phyloP scores from a whole-genome alignment of 495 filamentous ascomycete species.

The Hypoxylon lenormandii region DNA sequence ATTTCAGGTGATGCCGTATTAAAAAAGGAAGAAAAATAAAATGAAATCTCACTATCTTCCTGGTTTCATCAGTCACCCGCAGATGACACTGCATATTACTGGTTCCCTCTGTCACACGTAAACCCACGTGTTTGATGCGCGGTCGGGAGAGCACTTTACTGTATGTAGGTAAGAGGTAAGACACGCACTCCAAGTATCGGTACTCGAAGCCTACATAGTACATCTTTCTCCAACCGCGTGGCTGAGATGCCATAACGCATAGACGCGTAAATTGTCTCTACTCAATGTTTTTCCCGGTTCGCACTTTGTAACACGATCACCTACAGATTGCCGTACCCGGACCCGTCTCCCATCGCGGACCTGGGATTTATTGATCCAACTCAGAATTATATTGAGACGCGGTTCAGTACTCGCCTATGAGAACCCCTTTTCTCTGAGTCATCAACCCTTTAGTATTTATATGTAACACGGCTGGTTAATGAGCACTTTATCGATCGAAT shows the following conservation, averaged over 20 bases:
- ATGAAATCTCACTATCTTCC: too few species aligned
- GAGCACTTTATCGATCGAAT: not conserved
- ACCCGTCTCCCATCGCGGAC: too few species aligned
- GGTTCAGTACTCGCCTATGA: not conserved
- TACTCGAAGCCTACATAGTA: slow-evolving; percentile 6
- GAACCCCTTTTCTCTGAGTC: not conserved
- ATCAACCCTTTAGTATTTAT: not conserved
- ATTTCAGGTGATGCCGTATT: too few species aligned
- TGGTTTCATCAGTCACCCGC: slow-evolving; percentile 15
- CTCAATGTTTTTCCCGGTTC: not conserved
- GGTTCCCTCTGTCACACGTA: slow-evolving; percentile 25
- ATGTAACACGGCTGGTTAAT: not conserved
- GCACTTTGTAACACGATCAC: not conserved
- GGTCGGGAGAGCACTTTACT: slow-evolving; percentile 33
- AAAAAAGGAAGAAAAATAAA: too few species aligned
- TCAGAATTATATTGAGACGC: not conserved
- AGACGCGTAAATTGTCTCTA: slow-evolving; percentile 5
- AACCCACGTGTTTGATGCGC: slow-evolving; percentile 44
- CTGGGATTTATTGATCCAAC: not conserved
- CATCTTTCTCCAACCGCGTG: slow-evolving; percentile 7
- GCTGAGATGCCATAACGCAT: slow-evolving; percentile 22
- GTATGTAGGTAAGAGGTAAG: slow-evolving; percentile 28
- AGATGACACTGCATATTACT: slow-evolving; percentile 37
- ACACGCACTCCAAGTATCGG: slow-evolving; percentile 21
- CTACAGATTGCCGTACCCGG: too few species aligned